These are phyloP conservation scores for Tolypocladium tundrense DNA, from an alignment of 2,329 filamentous ascomycete species.

Conservation along the genomic window DNA sequence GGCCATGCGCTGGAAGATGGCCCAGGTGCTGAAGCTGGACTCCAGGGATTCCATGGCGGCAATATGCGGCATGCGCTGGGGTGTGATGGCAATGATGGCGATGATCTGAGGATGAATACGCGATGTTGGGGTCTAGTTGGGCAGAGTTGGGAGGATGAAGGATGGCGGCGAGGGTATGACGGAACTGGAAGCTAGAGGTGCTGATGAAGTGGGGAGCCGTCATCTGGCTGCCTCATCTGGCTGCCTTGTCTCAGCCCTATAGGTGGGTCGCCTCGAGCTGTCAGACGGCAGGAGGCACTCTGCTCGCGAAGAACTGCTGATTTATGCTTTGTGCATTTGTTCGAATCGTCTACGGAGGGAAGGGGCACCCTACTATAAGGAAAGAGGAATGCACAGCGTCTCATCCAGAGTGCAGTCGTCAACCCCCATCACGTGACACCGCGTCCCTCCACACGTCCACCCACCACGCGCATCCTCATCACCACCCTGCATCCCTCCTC, in stretches of 20 bases:
- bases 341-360: too few relatives aligned
- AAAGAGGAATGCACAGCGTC: too few relatives aligned
- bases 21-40: slow-evolving; percentile 16
- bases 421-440: neutral
- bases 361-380: too few relatives aligned
- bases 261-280: slow-evolving; percentile 11
- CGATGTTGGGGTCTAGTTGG: neutral
- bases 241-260: slow-evolving; percentile 18
- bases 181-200: neutral
- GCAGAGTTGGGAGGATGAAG: too few relatives aligned
- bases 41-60: slow-evolving; percentile 14
- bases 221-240: slow-evolving; percentile 12
- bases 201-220: neutral
- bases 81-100: neutral
- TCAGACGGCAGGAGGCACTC: too few relatives aligned
- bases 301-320: too few relatives aligned
- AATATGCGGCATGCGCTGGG: neutral
- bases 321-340: too few relatives aligned
- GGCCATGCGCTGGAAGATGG: slow-evolving; percentile 46
- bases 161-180: neutral
- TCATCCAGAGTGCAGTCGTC: too few relatives aligned
- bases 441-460: neutral
- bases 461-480: neutral
- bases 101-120: neutral
- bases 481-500: neutral